Evolutionary conservation across 257 asterid species (phyloP).

Genomic region (Cynanchum wilfordii): DNA sequence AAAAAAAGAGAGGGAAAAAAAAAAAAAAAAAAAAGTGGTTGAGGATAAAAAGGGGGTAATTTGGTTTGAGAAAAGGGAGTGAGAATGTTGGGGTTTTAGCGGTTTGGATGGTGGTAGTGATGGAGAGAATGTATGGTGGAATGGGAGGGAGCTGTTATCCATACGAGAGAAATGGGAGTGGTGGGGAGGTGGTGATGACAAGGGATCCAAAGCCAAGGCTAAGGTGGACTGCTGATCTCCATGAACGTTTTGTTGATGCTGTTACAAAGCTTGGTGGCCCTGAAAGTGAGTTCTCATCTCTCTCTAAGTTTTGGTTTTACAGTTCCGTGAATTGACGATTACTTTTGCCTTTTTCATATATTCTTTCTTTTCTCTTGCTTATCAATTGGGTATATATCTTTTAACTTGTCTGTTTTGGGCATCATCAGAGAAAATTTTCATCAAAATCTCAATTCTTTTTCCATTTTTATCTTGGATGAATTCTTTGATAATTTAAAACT

Average conservation of each 20-base stretch:
- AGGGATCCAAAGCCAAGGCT: conserved; percentile 46
- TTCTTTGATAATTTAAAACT: neutral
- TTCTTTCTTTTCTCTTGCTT: neutral
- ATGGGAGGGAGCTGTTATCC: conserved; percentile 17
- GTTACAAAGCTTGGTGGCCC: conserved; percentile 49
- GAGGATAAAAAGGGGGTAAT: conserved; percentile 1
- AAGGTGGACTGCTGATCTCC: conserved; percentile 46
- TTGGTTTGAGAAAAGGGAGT: neutral
- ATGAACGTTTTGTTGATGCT: conserved; percentile 45
- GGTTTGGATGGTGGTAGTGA: conserved; percentile 14
- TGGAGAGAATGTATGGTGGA: conserved; percentile 24
- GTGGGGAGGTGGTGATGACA: conserved; percentile 36
- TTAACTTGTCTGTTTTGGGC: neutral
- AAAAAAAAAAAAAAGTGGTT: neutral
- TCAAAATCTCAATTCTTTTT: neutral
- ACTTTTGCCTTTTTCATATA: neutral
- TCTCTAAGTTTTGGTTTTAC: neutral
- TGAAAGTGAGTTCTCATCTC: conserved; percentile 26
- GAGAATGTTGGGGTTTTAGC: neutral
- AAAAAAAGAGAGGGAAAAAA: neutral
- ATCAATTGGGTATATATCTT: neutral
- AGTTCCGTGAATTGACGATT: neutral
- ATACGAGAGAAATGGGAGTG: conserved; percentile 20
- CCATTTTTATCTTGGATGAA: neutral
- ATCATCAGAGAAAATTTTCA: neutral